These are phyloP conservation scores for Cladophialophora exuberans DNA, from an alignment of 2,329 filamentous ascomycete genomes.

Conservation along the genomic window DNA sequence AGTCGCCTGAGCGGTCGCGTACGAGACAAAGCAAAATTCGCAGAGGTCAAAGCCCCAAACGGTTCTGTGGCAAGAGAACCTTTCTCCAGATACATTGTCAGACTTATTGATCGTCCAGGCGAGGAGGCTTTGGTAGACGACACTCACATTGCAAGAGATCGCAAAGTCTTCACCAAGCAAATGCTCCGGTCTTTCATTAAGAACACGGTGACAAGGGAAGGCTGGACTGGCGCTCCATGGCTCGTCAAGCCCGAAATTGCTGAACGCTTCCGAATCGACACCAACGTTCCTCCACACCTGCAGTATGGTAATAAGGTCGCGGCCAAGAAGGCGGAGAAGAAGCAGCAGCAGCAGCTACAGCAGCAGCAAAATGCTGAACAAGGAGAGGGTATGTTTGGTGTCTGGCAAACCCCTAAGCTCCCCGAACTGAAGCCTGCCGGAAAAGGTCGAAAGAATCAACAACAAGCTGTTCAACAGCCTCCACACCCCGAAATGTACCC, in stretches of 20 bases:
- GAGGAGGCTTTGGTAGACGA: constrained; percentile 83
- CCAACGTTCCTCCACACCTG: constrained; percentile 80
- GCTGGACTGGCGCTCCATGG: constrained; percentile 97
- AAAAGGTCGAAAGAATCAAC: constrained; percentile 56
- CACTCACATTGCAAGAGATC: constrained; percentile 80
- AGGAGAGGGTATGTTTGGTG: constrained; percentile 53
- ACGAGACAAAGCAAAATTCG: constrained; percentile 81
- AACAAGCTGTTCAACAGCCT: constrained; percentile 16
- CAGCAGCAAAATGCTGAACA: constrained; percentile 61
- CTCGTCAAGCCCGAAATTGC: constrained; percentile 87
- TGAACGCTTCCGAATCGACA: constrained; percentile 80
- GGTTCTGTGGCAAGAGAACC: constrained; percentile 69
- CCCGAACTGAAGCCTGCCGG: constrained; percentile 74
- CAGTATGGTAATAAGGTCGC: constrained; percentile 78
- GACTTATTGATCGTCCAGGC: constrained; percentile 67
- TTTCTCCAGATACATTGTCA: constrained; percentile 79
- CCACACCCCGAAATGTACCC: constrained; percentile 14
- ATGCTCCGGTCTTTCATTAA: constrained; percentile 94
- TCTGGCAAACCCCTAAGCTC: constrained; percentile 57
- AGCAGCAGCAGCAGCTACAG: too few species aligned
- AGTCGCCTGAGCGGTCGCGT: constrained; percentile 70
- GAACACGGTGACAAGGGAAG: constrained; percentile 86
- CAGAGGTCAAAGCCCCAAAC: constrained; percentile 62
- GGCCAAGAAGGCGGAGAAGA: constrained; percentile 73
- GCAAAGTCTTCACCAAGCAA: constrained; percentile 91